A percentile compares a stretch with the other conserved stretches of the same genome.
phyloP scores from a whole-genome alignment of 2,329 filamentous ascomycete species.

The Xylaria sp. region DNA sequence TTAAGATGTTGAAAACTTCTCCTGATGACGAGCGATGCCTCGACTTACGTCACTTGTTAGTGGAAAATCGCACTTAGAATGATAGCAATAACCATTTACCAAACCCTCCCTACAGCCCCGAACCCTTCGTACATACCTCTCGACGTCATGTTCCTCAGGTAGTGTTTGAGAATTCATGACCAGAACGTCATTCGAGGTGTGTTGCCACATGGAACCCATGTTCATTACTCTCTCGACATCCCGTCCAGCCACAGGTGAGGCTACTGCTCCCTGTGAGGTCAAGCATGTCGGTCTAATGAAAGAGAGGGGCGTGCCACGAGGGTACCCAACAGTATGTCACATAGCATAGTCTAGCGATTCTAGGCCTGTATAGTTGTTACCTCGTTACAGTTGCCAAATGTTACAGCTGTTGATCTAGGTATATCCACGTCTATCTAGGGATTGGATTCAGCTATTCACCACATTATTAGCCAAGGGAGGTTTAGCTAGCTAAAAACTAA shows the following conservation, averaged over 20 bases:
- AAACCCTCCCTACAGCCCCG: constrained; percentile 23
- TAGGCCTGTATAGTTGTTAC: constrained; percentile 24
- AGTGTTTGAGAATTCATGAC: constrained; percentile 19
- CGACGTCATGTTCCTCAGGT: constrained; percentile 46
- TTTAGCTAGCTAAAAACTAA: background rate
- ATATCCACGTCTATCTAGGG: constrained; percentile 5
- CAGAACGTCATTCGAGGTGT: constrained; percentile 45
- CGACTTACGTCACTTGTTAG: constrained; percentile 45
- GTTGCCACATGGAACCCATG: constrained; percentile 39
- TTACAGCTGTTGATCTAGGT: background rate
- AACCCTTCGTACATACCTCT: constrained; percentile 36
- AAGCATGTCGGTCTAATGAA: constrained; percentile 33
- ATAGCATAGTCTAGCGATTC: background rate
- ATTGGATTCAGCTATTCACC: no score
- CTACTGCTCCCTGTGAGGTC: constrained; percentile 35
- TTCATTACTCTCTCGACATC: constrained; percentile 25
- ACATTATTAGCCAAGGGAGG: constrained; percentile 3
- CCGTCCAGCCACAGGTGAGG: constrained; percentile 42
- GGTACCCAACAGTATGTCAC: constrained; percentile 1
- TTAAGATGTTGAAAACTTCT: constrained; percentile 19
- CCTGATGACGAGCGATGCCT: constrained; percentile 23
- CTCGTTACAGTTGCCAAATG: constrained; percentile 18
- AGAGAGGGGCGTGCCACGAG: constrained; percentile 14
- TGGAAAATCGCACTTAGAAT: background rate
- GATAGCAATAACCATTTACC: constrained; percentile 6